phyloP scores from a whole-genome alignment of 2,329 filamentous ascomycete genomes.

The Pseudogymnoascus sp. region DNA sequence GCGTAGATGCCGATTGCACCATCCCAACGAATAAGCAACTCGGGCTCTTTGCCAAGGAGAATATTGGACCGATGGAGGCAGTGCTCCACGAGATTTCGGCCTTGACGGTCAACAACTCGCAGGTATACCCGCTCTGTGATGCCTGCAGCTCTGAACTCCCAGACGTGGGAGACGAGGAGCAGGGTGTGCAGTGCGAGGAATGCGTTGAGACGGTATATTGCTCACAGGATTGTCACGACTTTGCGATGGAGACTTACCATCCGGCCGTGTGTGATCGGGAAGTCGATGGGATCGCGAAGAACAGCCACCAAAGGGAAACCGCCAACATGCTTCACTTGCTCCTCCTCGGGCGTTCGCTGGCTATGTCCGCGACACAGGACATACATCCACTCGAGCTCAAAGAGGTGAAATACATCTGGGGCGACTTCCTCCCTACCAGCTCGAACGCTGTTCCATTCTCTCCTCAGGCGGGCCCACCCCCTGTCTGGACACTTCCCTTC shows the following conservation, averaged over 20 bases:
- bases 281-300: slow-evolving; percentile 56
- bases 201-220: slow-evolving; percentile 62
- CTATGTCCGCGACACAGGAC: slow-evolving; percentile 53
- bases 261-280: slow-evolving; percentile 59
- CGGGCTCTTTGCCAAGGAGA: slow-evolving; percentile 78
- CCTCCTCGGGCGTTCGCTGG: slow-evolving; percentile 52
- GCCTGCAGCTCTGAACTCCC: slow-evolving; percentile 73
- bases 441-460: slow-evolving; percentile 46
- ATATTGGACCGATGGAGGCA: slow-evolving; percentile 66
- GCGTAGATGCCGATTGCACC: slow-evolving; percentile 37
- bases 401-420: slow-evolving; percentile 62
- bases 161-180: slow-evolving; percentile 38
- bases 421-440: slow-evolving; percentile 50
- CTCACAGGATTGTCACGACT: slow-evolving; percentile 47
- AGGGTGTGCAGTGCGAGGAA: slow-evolving; percentile 47
- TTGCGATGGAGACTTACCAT: slow-evolving; percentile 53
- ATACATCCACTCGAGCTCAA: slow-evolving; percentile 54
- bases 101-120: slow-evolving; percentile 78
- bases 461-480: slow-evolving; percentile 46
- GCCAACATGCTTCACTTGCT: slow-evolving; percentile 55
- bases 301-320: slow-evolving; percentile 50
- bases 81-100: slow-evolving; percentile 78
- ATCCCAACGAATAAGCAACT: slow-evolving; percentile 64
- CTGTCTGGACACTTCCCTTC: slow-evolving; percentile 64
- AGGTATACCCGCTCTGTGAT: slow-evolving; percentile 82